phyloP scores from a whole-genome alignment of 495 filamentous ascomycete species.

The Clavariopsis aquatica region DNA sequence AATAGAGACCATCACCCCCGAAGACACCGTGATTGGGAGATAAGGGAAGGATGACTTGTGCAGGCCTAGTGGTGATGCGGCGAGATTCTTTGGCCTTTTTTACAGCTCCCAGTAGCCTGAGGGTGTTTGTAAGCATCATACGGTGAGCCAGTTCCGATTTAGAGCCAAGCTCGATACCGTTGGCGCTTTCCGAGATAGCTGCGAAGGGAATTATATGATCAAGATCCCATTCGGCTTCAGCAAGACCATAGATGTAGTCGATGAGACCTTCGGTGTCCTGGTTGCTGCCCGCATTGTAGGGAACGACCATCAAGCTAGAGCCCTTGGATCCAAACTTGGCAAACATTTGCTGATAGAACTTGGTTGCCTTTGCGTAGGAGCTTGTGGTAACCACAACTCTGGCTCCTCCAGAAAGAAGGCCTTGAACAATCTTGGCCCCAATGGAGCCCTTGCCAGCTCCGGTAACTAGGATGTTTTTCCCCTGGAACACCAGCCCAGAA shows the following conservation, averaged over 20 bases:
- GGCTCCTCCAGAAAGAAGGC: constrained; percentile 89
- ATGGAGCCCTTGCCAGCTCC: constrained; percentile 96
- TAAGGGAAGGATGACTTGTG: constrained; percentile 88
- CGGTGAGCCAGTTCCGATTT: constrained; percentile 96
- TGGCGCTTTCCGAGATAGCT: constrained; percentile 91
- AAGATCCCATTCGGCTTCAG: constrained; percentile 94
- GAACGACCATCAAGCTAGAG: constrained; percentile 91
- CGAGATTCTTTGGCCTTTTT: constrained; percentile 81
- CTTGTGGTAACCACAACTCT: constrained; percentile 93
- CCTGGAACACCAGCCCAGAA: constrained; percentile 80
- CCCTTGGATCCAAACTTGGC: constrained; percentile 84
- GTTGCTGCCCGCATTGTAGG: constrained; percentile 95
- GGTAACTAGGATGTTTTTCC: constrained; percentile 94
- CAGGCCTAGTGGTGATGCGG: constrained; percentile 87
- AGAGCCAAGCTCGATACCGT: constrained; percentile 94
- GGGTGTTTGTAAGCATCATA: constrained; percentile 95
- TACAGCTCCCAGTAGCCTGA: constrained; percentile 82
- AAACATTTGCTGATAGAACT: constrained; percentile 98
- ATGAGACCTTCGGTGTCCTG: constrained; percentile 90
- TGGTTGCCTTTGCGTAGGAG: constrained; percentile 91
- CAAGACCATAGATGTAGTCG: constrained; percentile 91
- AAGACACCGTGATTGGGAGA: constrained; percentile 98
- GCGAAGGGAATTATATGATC: constrained; percentile 94
- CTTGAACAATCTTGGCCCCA: constrained; percentile 90
- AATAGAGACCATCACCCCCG: constrained; percentile 93